Evolutionary conservation across 225 moss, liverwort and hornwort genomes (phyloP), one percentile per base, ranked within the genome.

Genomic region (Straminergon stramineum): DNA sequence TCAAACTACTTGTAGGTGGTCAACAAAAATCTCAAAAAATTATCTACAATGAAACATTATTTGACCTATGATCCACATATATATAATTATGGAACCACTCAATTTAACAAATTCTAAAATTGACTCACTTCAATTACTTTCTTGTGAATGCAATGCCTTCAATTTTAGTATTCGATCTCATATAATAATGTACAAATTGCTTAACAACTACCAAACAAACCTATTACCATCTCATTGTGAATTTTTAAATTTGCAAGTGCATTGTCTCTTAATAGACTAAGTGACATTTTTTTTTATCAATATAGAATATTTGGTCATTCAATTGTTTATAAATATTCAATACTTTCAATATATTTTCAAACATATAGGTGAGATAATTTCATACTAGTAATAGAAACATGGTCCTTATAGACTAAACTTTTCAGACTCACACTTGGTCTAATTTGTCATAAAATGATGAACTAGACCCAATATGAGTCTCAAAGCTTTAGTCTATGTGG

Each of bases 1-100:
- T 58, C 27, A 58, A 39, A n/a, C 5, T n/a, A 5, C 58, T n/a
- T 0, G 0, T 26, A 57, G 27, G 1, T 2, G 0, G 6, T 11
- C 0, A 0, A 56, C 7, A 79, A 57, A 27, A 17, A 57, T n/a
- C 3, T 57, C 11, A n/a, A 57, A 17, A 24, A 26, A 57, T n/a
- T n/a, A 27, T 57, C 1, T 1, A n/a, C 4, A 37, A 10, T 57
- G 1, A 56, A n/a, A 56, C 9, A 37, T 15, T 37, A n/a, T n/a
- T n/a, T 79, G 53, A 34, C 10, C 9, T 7, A 17, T 79, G 7
- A 10, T n/a, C 15, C 0, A 55, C 7, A 78, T 10, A 24, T 78
- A 23, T 23, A 6, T 78, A 79, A 79, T 56, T 6, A 1, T 24
- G 37, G 2, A 79, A 56, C 26, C 2, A 24, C 3, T 37, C 56